phyloP scores from a whole-genome alignment of 1,139 yeast species.

The Candida pseudoviswanathii region DNA sequence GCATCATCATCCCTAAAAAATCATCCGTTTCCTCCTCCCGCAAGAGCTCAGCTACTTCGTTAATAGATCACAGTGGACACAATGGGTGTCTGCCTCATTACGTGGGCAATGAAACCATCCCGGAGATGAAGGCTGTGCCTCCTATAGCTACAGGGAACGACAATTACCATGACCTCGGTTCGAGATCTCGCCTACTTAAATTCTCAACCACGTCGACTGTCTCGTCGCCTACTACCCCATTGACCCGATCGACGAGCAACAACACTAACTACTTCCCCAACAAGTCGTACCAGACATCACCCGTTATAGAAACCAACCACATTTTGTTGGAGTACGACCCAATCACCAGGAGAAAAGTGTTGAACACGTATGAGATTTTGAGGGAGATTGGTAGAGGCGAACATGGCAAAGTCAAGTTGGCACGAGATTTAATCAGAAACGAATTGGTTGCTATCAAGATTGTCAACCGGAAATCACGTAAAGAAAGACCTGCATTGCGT shows the following conservation, averaged over 20 bases:
- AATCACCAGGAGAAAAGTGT: slow-evolving; percentile 73
- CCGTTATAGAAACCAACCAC: slow-evolving; percentile 81
- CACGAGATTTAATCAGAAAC: slow-evolving; percentile 67
- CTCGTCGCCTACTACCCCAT: slow-evolving; percentile 3
- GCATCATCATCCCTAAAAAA: slow-evolving; percentile 17
- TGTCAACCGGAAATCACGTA: slow-evolving; percentile 71
- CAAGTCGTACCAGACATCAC: slow-evolving; percentile 13
- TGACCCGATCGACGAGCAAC: neutral
- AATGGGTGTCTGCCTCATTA: neutral
- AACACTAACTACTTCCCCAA: slow-evolving; percentile 8
- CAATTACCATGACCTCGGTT: neutral
- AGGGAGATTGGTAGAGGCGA: slow-evolving; percentile 93
- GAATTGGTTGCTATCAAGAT: slow-evolving; percentile 91
- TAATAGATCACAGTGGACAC: slow-evolving; percentile 8
- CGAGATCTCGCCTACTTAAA: neutral
- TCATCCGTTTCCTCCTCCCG: slow-evolving; percentile 24
- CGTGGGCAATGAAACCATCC: neutral
- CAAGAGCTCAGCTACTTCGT: slow-evolving; percentile 20
- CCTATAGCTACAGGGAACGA: neutral
- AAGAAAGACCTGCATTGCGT: slow-evolving; percentile 54
- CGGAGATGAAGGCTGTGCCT: slow-evolving; percentile 3
- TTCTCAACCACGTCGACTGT: neutral
- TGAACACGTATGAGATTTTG: slow-evolving; percentile 89
- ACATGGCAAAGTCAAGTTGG: slow-evolving; percentile 95
- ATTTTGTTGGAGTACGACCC: slow-evolving; percentile 90